These are phyloP conservation scores for Marasmius sp. DNA, from an alignment of 1,284 basidiomycete species.

Conservation along the genomic window DNA sequence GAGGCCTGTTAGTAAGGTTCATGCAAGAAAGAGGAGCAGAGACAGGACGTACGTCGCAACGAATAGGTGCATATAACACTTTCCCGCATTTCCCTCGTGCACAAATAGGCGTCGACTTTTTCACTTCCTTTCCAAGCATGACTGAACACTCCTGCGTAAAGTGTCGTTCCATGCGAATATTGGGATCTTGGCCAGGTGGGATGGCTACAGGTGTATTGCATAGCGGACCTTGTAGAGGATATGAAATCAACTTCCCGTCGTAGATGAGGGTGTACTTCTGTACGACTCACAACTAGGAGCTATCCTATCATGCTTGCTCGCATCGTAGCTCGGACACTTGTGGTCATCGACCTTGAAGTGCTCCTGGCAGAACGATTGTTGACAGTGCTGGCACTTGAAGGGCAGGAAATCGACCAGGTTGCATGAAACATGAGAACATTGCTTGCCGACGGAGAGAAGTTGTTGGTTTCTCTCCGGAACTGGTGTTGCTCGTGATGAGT, in stretches of 20 bases:
- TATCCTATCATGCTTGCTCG: slow-evolving; percentile 64
- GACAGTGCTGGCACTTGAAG: slow-evolving; percentile 77
- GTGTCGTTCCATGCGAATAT: slow-evolving; percentile 73
- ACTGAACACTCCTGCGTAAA: slow-evolving; percentile 64
- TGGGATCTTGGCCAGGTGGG: slow-evolving; percentile 72
- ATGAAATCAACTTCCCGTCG: neutral
- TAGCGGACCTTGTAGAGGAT: slow-evolving; percentile 52
- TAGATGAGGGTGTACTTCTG: slow-evolving; percentile 9
- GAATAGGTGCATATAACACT: slow-evolving; percentile 69
- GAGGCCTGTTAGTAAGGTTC: slow-evolving; percentile 1
- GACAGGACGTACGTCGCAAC: slow-evolving; percentile 58
- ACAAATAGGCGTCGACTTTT: slow-evolving; percentile 59
- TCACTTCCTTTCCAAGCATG: slow-evolving; percentile 57
- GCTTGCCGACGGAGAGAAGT: slow-evolving; percentile 65
- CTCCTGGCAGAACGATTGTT: slow-evolving; percentile 65
- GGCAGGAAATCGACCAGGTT: slow-evolving; percentile 78
- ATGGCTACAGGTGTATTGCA: slow-evolving; percentile 73
- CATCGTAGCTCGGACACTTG: slow-evolving; percentile 68
- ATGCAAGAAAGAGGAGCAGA: neutral
- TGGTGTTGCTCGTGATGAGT: slow-evolving; percentile 26
- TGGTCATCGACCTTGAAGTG: slow-evolving; percentile 71
- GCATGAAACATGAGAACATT: slow-evolving; percentile 66
- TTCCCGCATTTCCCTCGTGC: slow-evolving; percentile 65
- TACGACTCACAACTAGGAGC: slow-evolving; percentile 65
- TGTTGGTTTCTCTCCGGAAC: slow-evolving; percentile 45